Conservation (phyloP, 1,284 basidiomycete species). For the Cryptococcus neoformans region DNA sequence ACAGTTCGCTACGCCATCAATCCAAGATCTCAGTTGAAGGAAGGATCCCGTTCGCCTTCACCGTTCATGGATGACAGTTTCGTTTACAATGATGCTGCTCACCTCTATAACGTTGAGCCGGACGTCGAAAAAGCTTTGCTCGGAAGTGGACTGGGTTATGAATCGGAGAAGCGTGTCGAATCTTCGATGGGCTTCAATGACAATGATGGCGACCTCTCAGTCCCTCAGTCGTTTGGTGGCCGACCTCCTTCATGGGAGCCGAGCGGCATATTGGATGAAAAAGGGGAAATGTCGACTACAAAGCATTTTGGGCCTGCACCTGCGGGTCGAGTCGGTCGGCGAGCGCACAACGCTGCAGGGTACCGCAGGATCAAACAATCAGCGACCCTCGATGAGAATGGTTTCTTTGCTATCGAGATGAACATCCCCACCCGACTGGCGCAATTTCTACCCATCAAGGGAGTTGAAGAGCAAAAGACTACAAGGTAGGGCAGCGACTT, state of each 20-base stretch:
- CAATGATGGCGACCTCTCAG: constrained; percentile 25
- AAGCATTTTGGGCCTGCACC: constrained; percentile 86
- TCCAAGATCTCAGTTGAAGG: constrained; percentile 7
- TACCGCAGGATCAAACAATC: constrained; percentile 49
- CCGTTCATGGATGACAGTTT: constrained; percentile 27
- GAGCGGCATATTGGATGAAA: not conserved
- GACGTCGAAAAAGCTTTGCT: constrained; percentile 38
- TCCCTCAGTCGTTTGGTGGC: not conserved
- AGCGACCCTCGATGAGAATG: constrained; percentile 57
- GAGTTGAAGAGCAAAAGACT: constrained; percentile 77
- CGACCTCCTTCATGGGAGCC: not conserved
- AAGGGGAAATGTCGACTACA: constrained; percentile 46
- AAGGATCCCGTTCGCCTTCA: constrained; percentile 31
- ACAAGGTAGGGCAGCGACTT: constrained; percentile 59
- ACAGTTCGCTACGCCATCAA: constrained; percentile 28
- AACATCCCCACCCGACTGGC: constrained; percentile 76
- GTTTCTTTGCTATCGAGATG: constrained; percentile 81
- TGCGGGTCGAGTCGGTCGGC: constrained; percentile 66
- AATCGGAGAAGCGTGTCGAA: not conserved
- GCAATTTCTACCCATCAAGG: constrained; percentile 68
- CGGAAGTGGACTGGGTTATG: constrained; percentile 4
- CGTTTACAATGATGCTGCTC: constrained; percentile 5
- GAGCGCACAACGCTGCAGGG: constrained; percentile 57
- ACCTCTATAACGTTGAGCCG: not conserved
- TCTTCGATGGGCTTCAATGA: constrained; percentile 9